Percentiles rank a stretch among this genome's conserved stretches.
Conservation (phyloP, 768 basidiomycete genomes). For the Phylloporus scabripes region DNA sequence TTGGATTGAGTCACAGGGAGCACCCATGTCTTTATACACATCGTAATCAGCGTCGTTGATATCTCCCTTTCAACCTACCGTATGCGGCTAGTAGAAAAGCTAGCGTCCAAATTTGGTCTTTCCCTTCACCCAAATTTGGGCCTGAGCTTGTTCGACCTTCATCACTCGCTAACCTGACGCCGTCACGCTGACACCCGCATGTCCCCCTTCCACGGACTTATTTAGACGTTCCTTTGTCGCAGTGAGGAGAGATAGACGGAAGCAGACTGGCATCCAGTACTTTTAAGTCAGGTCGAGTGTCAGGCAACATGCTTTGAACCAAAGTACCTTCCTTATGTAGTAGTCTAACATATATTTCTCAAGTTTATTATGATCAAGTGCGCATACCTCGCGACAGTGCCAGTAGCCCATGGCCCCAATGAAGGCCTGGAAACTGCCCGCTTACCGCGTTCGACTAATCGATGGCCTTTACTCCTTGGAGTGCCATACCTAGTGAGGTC, state of each 20-base stretch:
- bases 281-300: background rate
- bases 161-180: background rate
- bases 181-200: background rate
- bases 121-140: conserved; percentile 27
- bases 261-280: no score
- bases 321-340: background rate
- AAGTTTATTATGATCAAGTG: no score
- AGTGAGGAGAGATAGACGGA: background rate
- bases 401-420: no score
- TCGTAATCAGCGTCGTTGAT: background rate
- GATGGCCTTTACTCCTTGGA: no score
- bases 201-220: conserved; percentile 4
- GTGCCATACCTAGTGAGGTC: no score
- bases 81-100: conserved; percentile 16
- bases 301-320: background rate
- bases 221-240: conserved; percentile 23
- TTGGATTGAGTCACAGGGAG: conserved; percentile 14
- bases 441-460: no score
- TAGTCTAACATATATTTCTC: no score
- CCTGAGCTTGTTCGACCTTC: conserved; percentile 19
- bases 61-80: conserved; percentile 25
- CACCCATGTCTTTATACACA: conserved; percentile 23
- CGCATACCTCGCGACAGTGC: no score
- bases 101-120: conserved; percentile 19
- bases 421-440: no score